phyloP scores from a whole-genome alignment of 495 filamentous ascomycete species.

The Cetradonia linearis region DNA sequence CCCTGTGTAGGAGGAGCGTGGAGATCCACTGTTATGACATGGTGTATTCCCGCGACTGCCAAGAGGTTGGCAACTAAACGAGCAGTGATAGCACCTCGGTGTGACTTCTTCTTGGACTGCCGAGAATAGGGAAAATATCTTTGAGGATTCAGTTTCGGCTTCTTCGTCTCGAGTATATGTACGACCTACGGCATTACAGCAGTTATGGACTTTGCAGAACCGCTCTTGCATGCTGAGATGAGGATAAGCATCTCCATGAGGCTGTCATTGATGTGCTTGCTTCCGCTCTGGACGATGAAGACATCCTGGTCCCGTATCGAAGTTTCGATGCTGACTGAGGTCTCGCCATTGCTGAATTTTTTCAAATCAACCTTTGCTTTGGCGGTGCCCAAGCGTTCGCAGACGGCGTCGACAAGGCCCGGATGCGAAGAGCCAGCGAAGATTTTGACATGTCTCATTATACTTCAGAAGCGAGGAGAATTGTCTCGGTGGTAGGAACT shows the following conservation, averaged over 20 bases:
- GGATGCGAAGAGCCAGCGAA: constrained; percentile 66
- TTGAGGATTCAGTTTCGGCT: constrained; percentile 36
- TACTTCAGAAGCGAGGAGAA: constrained; percentile 2
- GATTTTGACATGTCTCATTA: constrained; percentile 59
- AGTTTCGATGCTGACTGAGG: constrained; percentile 82
- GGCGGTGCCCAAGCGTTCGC: constrained; percentile 56
- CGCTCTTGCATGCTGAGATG: constrained; percentile 96
- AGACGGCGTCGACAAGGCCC: constrained; percentile 57
- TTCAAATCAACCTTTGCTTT: constrained; percentile 54
- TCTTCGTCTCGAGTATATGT: constrained; percentile 26
- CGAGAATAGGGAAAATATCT: constrained; percentile 96
- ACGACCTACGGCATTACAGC: constrained; percentile 79
- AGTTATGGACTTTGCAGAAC: constrained; percentile 93
- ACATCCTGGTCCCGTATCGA: constrained; percentile 97
- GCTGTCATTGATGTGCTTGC: constrained; percentile 92
- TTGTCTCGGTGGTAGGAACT: not conserved
- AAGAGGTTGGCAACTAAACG: constrained; percentile 95
- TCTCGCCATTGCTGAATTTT: constrained; percentile 87
- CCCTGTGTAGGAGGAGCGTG: constrained; percentile 98
- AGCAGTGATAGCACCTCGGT: constrained; percentile 91
- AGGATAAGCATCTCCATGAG: constrained; percentile 98
- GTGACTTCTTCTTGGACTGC: constrained; percentile 98
- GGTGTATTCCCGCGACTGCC: constrained; percentile 84
- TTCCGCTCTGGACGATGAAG: constrained; percentile 96
- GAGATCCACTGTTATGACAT: constrained; percentile 94